Evolutionary conservation across 345 rosid species (phyloP).

Genomic region (Aquilaria yunnanensis): DNA sequence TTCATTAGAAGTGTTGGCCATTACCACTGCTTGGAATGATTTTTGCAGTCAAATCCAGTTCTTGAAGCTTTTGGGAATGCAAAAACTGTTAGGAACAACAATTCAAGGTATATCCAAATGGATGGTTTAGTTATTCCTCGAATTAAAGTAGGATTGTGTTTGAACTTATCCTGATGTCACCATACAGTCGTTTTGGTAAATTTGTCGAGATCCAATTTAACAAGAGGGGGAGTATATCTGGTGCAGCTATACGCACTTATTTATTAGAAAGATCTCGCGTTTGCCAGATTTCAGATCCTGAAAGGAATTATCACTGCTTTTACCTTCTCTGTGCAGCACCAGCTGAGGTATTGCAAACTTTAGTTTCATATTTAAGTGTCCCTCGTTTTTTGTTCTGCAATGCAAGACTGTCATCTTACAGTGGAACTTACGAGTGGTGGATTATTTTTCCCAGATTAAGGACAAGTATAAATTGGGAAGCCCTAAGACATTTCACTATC

Average conservation of each 20-base stretch:
- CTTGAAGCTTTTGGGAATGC: constrained; percentile 99
- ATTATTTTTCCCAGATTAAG: constrained; percentile 44
- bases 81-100: constrained; percentile 96
- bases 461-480: constrained; percentile 72
- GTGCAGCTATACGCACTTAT: constrained; percentile 96
- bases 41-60: constrained; percentile 94
- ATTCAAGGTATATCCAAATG: constrained; percentile 63
- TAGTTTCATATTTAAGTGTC: constrained; percentile 4
- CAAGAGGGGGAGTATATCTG: constrained; percentile 97
- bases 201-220: constrained; percentile 99
- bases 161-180: constrained; percentile 18
- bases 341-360: constrained; percentile 59
- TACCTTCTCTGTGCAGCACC: constrained; percentile 98
- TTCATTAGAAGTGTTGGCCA: constrained; percentile 12
- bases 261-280: constrained; percentile 98
- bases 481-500: constrained; percentile 74
- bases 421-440: constrained; percentile 10
- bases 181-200: constrained; percentile 96
- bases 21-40: constrained; percentile 21
- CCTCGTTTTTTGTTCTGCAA: constrained; percentile 7
- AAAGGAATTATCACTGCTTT: constrained; percentile 97
- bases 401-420: background rate
- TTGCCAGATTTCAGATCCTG: constrained; percentile 97
- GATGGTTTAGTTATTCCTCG: constrained; percentile 5
- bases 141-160: constrained; percentile 6